Evolutionary conservation across 2,329 filamentous ascomycete genomes (phyloP).

Genomic region (Exophiala calicioides): DNA sequence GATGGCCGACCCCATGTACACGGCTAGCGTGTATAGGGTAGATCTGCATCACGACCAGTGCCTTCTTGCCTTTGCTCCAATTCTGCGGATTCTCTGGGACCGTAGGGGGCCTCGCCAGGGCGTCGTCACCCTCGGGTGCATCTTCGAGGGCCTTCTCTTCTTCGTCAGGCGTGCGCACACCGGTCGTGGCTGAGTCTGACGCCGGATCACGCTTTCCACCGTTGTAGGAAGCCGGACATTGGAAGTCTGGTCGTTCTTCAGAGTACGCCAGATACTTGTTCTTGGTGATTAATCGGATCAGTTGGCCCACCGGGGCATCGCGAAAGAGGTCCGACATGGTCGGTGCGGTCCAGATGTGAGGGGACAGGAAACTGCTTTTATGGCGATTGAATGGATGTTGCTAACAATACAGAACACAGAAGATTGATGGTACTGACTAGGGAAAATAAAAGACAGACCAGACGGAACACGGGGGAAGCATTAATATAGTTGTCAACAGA

Average conservation of each 20-base stretch:
- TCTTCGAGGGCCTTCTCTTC: constrained; percentile 21
- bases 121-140: constrained; percentile 8
- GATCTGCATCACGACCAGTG: constrained; percentile 29
- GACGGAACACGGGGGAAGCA: too few relatives aligned
- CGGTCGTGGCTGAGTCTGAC: constrained; percentile 15
- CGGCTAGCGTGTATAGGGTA: constrained; percentile 32
- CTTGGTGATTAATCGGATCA: constrained; percentile 46
- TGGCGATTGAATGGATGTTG: too few relatives aligned
- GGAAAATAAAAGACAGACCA: too few relatives aligned
- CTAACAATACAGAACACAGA: too few relatives aligned
- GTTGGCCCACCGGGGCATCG: constrained; percentile 50
- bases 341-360: background rate
- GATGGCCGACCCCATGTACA: constrained; percentile 32
- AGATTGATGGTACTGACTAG: too few relatives aligned
- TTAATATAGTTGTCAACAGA: too few relatives aligned
- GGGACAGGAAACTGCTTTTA: too few relatives aligned
- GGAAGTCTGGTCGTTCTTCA: constrained; percentile 42
- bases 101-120: constrained; percentile 18
- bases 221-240: constrained; percentile 29
- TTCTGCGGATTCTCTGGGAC: constrained; percentile 33
- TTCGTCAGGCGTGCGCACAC: constrained; percentile 9
- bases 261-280: constrained; percentile 48
- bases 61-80: constrained; percentile 31
- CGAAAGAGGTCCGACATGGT: constrained; percentile 35
- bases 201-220: constrained; percentile 1